These are phyloP conservation scores for Uromyces viciae-fabae DNA, from an alignment of 1,284 basidiomycete genomes.

Conservation along the genomic window DNA sequence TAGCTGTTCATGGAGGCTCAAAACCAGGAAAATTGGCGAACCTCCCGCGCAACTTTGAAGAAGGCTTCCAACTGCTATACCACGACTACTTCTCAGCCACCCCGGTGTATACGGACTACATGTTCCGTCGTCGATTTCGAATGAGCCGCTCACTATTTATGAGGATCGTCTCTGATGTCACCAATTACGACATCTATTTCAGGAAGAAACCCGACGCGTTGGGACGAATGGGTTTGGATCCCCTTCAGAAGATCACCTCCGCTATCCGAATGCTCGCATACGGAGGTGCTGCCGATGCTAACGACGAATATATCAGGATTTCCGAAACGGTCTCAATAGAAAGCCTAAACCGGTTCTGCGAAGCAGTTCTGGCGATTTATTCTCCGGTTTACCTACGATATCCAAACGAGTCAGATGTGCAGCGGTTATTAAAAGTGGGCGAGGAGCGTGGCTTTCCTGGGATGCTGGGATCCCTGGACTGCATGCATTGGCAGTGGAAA, in stretches of 20 bases:
- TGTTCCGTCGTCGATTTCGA: constrained; percentile 8
- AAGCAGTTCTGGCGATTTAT: background rate
- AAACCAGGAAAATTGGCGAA: background rate
- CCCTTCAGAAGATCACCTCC: background rate
- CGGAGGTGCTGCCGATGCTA: background rate
- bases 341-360: background rate
- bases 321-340: background rate
- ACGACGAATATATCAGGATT: background rate
- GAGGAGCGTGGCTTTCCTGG: constrained; percentile 13
- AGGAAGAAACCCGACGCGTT: background rate
- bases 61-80: background rate
- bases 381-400: background rate
- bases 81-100: background rate
- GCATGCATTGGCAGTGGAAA: too few species aligned
- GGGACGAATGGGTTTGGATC: background rate
- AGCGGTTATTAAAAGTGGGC: background rate
- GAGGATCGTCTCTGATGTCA: constrained; percentile 9
- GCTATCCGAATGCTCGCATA: constrained; percentile 2
- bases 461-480: background rate
- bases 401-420: background rate
- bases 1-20: background rate
- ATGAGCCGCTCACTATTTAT: constrained; percentile 3
- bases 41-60: background rate
- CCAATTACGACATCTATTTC: constrained; percentile 22
- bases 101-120: background rate